Conservation (phyloP, 768 basidiomycete species). For the Leccinellum albellum region DNA sequence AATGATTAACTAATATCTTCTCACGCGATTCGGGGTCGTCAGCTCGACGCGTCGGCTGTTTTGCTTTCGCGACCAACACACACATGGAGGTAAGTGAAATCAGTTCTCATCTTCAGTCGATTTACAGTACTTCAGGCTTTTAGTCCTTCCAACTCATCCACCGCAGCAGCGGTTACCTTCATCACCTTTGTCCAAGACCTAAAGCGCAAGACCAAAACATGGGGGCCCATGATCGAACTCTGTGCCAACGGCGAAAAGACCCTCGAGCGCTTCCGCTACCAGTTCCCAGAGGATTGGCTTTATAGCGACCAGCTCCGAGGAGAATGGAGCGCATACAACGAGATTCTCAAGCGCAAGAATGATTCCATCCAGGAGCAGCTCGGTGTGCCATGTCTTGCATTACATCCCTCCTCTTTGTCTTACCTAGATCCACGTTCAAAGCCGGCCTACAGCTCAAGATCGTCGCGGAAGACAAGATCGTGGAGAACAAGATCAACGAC, state of each 20-base stretch:
- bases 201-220: slow-evolving; percentile 94
- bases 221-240: slow-evolving; percentile 94
- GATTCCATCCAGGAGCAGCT: slow-evolving; percentile 98
- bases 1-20: slow-evolving; percentile 22
- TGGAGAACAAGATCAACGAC: slow-evolving; percentile 93
- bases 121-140: slow-evolving; percentile 45
- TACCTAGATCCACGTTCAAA: slow-evolving; percentile 27
- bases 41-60: slow-evolving; percentile 17
- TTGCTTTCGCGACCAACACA: slow-evolving; percentile 17
- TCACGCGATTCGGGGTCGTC: slow-evolving; percentile 13
- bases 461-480: slow-evolving; percentile 98
- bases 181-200: slow-evolving; percentile 99
- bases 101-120: neutral
- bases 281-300: slow-evolving; percentile 96
- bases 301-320: slow-evolving; percentile 96
- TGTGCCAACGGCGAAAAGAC: slow-evolving; percentile 96
- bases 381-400: slow-evolving; percentile 46
- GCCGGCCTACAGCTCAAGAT: slow-evolving; percentile 99
- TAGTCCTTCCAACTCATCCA: slow-evolving; percentile 82
- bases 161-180: slow-evolving; percentile 96
- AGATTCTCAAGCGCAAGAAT: slow-evolving; percentile 96
- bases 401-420: neutral
- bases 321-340: slow-evolving; percentile 98
- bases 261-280: slow-evolving; percentile 92
- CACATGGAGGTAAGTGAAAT: slow-evolving; percentile 28